These are phyloP conservation scores for rapeseed (Brassica napus) DNA, from an alignment of 345 rosid species.

Conservation along the genomic window Da-Ae NC_063436.1:28472501-28473000, in stretches of 20 bases:
- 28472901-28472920: slow-evolving; percentile 63
- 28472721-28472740: slow-evolving; percentile 18
- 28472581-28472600: slow-evolving; percentile 62
- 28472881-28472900: slow-evolving; percentile 76
- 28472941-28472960: slow-evolving; percentile 65
- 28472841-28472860: slow-evolving; percentile 72
- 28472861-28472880: slow-evolving; percentile 82
- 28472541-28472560: slow-evolving; percentile 60
- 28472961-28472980: slow-evolving; percentile 86
- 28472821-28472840: slow-evolving; percentile 58
- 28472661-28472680: too few relatives aligned
- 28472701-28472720: slow-evolving; percentile 70
- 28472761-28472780: slow-evolving; percentile 12
- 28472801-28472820: too few relatives aligned
- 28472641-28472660: slow-evolving; percentile 75
- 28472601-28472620: too few relatives aligned
- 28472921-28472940: slow-evolving; percentile 74
- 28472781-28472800: background rate
- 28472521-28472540: slow-evolving; percentile 63
- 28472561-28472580: slow-evolving; percentile 69
- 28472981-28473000: slow-evolving; percentile 75
- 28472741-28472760: slow-evolving; percentile 4
- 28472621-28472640: slow-evolving; percentile 61
- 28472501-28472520: slow-evolving; percentile 31
- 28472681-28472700: too few relatives aligned